Conservation (phyloP, 2,329 filamentous ascomycete species). For the Aschersonia sp. region DNA sequence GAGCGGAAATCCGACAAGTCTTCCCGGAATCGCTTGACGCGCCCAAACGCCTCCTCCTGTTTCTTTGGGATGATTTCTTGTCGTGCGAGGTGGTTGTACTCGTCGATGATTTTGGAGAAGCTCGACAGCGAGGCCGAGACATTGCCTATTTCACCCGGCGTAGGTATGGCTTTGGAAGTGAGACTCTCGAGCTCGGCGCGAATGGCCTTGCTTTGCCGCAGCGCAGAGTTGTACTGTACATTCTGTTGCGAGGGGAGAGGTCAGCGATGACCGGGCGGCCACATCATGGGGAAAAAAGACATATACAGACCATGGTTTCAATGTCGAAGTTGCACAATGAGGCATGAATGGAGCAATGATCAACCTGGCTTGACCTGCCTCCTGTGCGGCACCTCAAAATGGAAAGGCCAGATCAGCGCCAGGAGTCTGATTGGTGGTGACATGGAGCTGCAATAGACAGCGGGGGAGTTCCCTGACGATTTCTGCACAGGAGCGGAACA, state of each 20-base stretch:
- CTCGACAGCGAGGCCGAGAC: slow-evolving; percentile 64
- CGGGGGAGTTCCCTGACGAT: too few species aligned
- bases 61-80: slow-evolving; percentile 85
- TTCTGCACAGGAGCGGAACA: not conserved
- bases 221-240: slow-evolving; percentile 69
- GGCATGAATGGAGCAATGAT: too few species aligned
- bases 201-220: slow-evolving; percentile 71
- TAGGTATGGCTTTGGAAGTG: slow-evolving; percentile 47
- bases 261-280: not conserved
- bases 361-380: too few species aligned
- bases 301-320: too few species aligned
- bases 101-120: slow-evolving; percentile 81
- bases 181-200: slow-evolving; percentile 62
- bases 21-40: slow-evolving; percentile 69
- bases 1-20: slow-evolving; percentile 70
- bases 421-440: too few species aligned
- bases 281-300: too few species aligned
- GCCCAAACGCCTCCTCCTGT: slow-evolving; percentile 77
- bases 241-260: slow-evolving; percentile 35
- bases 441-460: too few species aligned
- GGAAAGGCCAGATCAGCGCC: too few species aligned
- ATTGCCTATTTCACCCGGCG: slow-evolving; percentile 44
- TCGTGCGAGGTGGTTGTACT: slow-evolving; percentile 73
- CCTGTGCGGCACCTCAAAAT: too few species aligned
- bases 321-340: too few species aligned